phyloP scores from a whole-genome alignment of 345 rosid species.

The Gossypium stocksii region DNA sequence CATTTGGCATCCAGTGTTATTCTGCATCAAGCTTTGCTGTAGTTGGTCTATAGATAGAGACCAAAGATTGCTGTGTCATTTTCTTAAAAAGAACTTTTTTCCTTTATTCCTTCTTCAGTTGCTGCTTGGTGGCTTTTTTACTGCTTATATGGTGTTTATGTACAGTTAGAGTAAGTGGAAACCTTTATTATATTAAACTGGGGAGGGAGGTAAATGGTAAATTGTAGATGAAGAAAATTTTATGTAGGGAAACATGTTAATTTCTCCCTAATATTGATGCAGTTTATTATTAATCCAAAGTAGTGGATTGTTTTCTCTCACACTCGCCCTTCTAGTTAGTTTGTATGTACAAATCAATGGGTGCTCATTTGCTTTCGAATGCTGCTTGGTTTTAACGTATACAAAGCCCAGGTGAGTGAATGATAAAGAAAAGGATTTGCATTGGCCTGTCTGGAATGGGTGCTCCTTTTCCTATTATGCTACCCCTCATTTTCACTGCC shows the following conservation, averaged over 20 bases:
- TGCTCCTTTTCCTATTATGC: no score
- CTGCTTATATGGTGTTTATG: conserved; percentile 5
- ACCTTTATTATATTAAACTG: background rate
- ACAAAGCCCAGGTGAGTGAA: no score
- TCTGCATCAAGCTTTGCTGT: background rate
- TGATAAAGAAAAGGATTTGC: no score
- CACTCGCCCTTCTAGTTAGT: background rate
- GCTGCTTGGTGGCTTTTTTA: background rate
- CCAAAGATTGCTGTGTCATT: background rate
- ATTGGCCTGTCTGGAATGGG: no score
- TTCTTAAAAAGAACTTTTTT: background rate
- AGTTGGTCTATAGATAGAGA: background rate
- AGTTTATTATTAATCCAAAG: background rate
- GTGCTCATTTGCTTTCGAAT: background rate
- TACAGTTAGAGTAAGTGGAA: background rate
- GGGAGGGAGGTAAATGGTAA: background rate
- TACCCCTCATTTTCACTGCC: no score
- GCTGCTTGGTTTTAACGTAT: background rate
- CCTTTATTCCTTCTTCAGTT: background rate
- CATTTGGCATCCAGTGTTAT: conserved; percentile 1
- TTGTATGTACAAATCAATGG: background rate
- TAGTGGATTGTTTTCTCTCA: background rate
- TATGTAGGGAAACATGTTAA: background rate
- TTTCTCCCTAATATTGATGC: background rate
- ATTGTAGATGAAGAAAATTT: background rate